Evolutionary conservation across 352 stramenopile species (phyloP), one percentile per base, ranked within the genome.

Genomic region (Pythium diclinum): DNA sequence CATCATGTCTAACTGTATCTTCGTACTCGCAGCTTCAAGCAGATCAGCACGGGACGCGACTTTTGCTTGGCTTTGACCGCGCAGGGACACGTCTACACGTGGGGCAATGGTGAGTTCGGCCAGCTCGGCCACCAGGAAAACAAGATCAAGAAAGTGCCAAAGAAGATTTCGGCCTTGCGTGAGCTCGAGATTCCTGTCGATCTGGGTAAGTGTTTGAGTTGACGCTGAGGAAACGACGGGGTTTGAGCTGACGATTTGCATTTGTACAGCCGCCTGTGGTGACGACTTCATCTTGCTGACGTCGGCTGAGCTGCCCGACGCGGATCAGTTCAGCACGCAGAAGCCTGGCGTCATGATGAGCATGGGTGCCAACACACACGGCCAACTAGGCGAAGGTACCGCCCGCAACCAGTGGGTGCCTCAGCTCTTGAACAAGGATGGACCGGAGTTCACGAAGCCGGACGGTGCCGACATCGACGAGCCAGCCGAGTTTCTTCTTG

Each of bases 371-470:
- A 93, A 93, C 63, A 75, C 68, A 3, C 78, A 93, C 51, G 82
- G 73, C 0, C 85, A 93, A 53, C 63, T 93, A 0, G 85, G 73
- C 6, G 85, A 93, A 64, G 82, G 71, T 23, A 81, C 76, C 0
- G 73, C 73, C n/a, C 88, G 88, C 57, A 91, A 93, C 66, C 85
- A 93, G 61, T 93, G 85, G 85, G 81, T 93, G 10, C 85, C 85
- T 0, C 85, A 91, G 61, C 69, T 87, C 3, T 63, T 93, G 11
- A 93, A 93, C 67, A 89, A 89, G 51, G 77, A 91, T 25, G 78
- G 75, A 1, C 61, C 82, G 3, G 71, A 78, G 21, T 63, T 79
- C 57, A 93, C 85, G 19, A 79, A 76, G 44, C 44, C n/a, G 7
- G 79, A 81, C 17, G 79, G 86, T 65, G 60, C 64, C 19, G 71